phyloP scores from a whole-genome alignment of 129 eudicot genomes.

The Flaveria trinervia region DNA sequence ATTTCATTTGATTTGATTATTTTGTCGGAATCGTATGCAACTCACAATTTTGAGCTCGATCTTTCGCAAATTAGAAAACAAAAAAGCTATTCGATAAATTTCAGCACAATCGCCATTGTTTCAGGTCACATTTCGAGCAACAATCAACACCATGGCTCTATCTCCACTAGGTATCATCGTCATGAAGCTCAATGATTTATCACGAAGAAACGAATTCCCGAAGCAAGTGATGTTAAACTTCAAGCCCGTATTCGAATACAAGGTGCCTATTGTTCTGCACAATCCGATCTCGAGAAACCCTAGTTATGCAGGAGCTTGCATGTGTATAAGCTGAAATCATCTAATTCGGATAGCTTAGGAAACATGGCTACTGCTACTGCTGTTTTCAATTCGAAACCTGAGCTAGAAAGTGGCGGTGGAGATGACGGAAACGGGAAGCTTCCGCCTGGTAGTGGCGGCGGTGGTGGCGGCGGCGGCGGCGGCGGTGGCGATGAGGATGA shows the following conservation, averaged over 20 bases:
- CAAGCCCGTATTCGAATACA: slow-evolving; percentile 8
- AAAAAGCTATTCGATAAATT: not conserved
- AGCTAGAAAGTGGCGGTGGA: slow-evolving; percentile 43
- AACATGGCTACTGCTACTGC: slow-evolving; percentile 23
- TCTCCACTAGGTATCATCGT: slow-evolving; percentile 22
- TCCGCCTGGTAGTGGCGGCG: slow-evolving; percentile 52
- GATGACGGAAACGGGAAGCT: slow-evolving; percentile 45
- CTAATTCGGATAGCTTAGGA: slow-evolving; percentile 28
- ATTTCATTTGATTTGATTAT: not conserved
- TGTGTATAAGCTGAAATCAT: slow-evolving; percentile 17
- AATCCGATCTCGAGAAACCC: not conserved
- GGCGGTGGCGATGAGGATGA: slow-evolving; percentile 61
- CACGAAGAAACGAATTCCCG: slow-evolving; percentile 11
- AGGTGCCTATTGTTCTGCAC: not conserved
- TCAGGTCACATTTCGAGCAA: not conserved
- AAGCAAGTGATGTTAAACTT: not conserved
- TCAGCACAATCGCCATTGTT: slow-evolving; percentile 6
- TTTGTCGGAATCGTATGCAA: slow-evolving; percentile 5
- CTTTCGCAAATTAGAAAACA: not conserved
- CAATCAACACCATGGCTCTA: slow-evolving; percentile 28
- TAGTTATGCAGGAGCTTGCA: slow-evolving; percentile 22
- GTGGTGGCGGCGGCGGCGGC: slow-evolving; percentile 39
- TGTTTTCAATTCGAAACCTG: slow-evolving; percentile 23
- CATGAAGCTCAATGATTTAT: slow-evolving; percentile 23
- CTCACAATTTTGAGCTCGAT: not conserved